Base-by-base conservation (phyloP, 352 stramenopile genomes). In the Phytophthora crassamura region DNA sequence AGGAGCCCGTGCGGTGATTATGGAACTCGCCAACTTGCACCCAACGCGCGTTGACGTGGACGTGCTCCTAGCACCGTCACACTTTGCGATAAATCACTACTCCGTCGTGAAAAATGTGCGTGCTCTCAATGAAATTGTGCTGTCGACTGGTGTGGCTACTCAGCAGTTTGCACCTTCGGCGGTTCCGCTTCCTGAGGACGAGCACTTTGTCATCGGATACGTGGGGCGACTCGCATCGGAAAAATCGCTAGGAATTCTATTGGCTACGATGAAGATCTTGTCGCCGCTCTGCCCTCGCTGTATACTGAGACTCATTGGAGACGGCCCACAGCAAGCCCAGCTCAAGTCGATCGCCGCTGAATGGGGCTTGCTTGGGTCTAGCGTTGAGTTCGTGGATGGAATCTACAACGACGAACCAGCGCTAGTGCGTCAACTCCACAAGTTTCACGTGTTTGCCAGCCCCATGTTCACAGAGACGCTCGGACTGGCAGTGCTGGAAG, bases 21-120 rank as follows among this genome's bases (percentile, higher is more conserved):
- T 86, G 68, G 81, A 90, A 52, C 65, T 90, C 5, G 60, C 81
- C 2, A 90, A 87, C 49, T 45, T 90, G 1, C 42, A 72, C 8
- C 78, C 81, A 2, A 64, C 67, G 16, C 34, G 33, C 16, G 33
- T 87, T 5, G 36, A 72, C 0, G 72, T 87, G 16, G 81, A 90
- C 28, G 60, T 74, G 11, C 59, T 90, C 12, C 64, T 90, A 5
- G 73, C 74, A n/a, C 81, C 78, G 1, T 90, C 81, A 3, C 78
- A 79, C 28, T 90, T 80, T 41, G 72, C 81, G 4, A 64, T 71
- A 10, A 22, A 73, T 0, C 81, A 90, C 33, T 82, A 77, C 20
- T 86, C 72, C 1, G 67, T 88, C 9, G 20, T 38, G 9, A 58
- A 20, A 11, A 73, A 53, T 22, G 64, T 84, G 7, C 58, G 2